phyloP scores from a whole-genome alignment of 257 asterid genomes.

The Solanum appendiculatum region DNA sequence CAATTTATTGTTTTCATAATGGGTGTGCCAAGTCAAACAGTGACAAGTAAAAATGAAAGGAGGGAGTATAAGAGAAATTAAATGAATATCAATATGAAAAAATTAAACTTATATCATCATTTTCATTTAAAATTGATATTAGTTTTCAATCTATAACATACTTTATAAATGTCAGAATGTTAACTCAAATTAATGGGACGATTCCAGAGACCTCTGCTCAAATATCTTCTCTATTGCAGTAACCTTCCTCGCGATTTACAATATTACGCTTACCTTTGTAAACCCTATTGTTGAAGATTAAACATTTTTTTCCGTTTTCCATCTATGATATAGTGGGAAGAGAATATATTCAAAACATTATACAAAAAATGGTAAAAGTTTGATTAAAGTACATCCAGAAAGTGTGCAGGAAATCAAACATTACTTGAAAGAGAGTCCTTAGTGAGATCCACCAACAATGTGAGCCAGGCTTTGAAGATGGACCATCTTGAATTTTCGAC shows the following conservation, averaged over 20 bases:
- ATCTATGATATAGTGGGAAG: background rate
- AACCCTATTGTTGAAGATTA: no score
- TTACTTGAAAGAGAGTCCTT: background rate
- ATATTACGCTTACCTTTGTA: no score
- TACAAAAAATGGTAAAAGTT: background rate
- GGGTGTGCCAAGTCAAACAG: no score
- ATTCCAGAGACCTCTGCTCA: rapidly evolving
- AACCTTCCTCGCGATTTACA: no score
- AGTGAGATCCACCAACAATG: background rate
- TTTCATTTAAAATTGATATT: no score
- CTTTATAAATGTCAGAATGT: no score
- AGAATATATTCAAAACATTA: background rate
- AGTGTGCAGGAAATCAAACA: background rate
- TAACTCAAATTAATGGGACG: no score
- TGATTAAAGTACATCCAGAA: background rate
- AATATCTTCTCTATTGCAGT: rapidly evolving
- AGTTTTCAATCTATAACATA: background rate
- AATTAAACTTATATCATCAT: background rate
- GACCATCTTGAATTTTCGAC: background rate
- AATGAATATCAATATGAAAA: background rate
- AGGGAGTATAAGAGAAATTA: background rate
- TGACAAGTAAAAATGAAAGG: no score
- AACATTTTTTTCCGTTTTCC: no score
- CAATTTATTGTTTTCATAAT: no score
- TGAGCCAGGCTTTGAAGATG: background rate